Evolutionary conservation across 768 basidiomycete species (phyloP).

Genomic region (Boletus sp.): DNA sequence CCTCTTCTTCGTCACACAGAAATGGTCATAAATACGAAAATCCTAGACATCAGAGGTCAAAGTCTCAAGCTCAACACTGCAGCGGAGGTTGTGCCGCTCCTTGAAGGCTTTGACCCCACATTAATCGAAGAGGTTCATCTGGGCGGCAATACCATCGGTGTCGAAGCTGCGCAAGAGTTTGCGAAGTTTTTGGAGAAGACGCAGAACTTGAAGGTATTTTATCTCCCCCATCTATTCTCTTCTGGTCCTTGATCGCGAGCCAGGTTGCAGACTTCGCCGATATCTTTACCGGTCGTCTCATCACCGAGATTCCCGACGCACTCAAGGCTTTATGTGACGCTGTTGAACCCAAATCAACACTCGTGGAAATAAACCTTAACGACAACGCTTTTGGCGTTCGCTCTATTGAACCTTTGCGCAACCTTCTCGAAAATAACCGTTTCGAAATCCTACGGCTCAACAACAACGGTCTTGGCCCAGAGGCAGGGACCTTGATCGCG

Average conservation of each 20-base stretch:
- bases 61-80: constrained; percentile 74
- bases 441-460: constrained; percentile 82
- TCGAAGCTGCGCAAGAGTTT: constrained; percentile 84
- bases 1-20: not conserved
- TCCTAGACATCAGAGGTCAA: constrained; percentile 30
- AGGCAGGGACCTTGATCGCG: constrained; percentile 83
- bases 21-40: constrained; percentile 20
- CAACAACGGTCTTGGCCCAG: constrained; percentile 95
- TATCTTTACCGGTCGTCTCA: constrained; percentile 96
- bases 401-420: constrained; percentile 91
- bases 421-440: constrained; percentile 81
- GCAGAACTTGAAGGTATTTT: constrained; percentile 60
- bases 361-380: constrained; percentile 85
- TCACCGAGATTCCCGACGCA: constrained; percentile 90
- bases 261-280: constrained; percentile 95
- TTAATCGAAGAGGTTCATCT: constrained; percentile 85
- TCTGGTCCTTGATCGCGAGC: constrained; percentile 5
- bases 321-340: constrained; percentile 87
- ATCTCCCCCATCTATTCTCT: not conserved
- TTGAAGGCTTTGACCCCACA: constrained; percentile 62
- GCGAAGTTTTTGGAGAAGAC: constrained; percentile 76
- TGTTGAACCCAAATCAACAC: constrained; percentile 73
- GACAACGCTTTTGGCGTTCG: constrained; percentile 98
- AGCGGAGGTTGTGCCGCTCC: constrained; percentile 71
- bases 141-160: constrained; percentile 91